Evolutionary conservation across 2,329 filamentous ascomycete species (phyloP).

Genomic region (Knufia petricola): DNA sequence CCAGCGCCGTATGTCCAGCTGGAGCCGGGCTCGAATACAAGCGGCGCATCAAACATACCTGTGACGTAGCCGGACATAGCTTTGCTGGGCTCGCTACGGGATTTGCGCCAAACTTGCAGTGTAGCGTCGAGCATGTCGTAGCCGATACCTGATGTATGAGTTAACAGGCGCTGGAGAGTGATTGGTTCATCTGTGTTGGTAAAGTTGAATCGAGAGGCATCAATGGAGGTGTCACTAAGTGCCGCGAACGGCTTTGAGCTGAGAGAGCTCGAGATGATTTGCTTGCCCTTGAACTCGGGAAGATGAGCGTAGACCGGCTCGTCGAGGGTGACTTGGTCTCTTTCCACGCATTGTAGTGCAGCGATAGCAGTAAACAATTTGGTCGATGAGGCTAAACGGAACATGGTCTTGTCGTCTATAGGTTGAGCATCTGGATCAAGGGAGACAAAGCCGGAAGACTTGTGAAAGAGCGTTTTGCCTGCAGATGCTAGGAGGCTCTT

Average conservation of each 20-base stretch:
- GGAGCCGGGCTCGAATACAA: slow-evolving; percentile 55
- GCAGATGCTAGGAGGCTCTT: too few relatives aligned
- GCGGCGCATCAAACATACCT: slow-evolving; percentile 30
- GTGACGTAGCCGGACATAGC: slow-evolving; percentile 24
- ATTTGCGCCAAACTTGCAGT: slow-evolving; percentile 33
- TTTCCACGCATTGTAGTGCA: slow-evolving; percentile 45
- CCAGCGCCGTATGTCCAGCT: slow-evolving; percentile 51
- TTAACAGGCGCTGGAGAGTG: slow-evolving; percentile 37
- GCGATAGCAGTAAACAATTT: slow-evolving; percentile 45
- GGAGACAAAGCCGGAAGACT: background rate
- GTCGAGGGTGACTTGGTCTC: slow-evolving; percentile 38
- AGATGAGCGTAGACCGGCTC: slow-evolving; percentile 36
- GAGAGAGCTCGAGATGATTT: background rate
- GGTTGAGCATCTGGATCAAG: background rate
- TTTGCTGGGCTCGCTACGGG: slow-evolving; percentile 3
- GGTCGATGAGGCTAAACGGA: slow-evolving; percentile 31
- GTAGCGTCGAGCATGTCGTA: slow-evolving; percentile 37
- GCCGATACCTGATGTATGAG: slow-evolving; percentile 41
- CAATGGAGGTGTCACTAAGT: slow-evolving; percentile 27
- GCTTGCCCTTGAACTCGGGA: slow-evolving; percentile 36
- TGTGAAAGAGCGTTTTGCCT: background rate
- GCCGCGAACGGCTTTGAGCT: slow-evolving; percentile 19
- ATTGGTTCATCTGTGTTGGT: slow-evolving; percentile 31
- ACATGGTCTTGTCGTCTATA: slow-evolving; percentile 24
- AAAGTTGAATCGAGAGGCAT: slow-evolving; percentile 27